Base-by-base conservation (phyloP, 805 yeast species). In the Crinitomyces ghanaensis region DNA sequence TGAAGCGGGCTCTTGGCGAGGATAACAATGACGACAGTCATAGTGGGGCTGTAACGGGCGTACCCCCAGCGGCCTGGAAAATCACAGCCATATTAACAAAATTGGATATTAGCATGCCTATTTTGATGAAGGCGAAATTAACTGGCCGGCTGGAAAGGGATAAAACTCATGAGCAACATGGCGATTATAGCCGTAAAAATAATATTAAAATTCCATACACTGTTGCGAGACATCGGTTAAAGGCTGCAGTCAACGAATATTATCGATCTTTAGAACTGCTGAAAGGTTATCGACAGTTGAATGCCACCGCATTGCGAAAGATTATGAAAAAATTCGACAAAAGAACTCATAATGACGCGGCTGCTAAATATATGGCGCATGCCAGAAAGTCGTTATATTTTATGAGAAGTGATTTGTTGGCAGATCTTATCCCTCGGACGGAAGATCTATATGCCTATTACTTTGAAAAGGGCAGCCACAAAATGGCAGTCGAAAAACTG, bases 241-340 rank as follows among this genome's bases (percentile, higher is more conserved):
- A 78, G 44, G 60, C 63, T 19, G 93, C 93, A 0, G 52, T 77
- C 18, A 57, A 72, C 36, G 93, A 83, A 48, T 77, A 69, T 43
- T 84, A 83, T 53, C 65, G 88, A 37, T 70, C 80, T 6, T 59
- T 84, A 40, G 81, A 80, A 38, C 63, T 82, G 22, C 57, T 81
- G 31, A 71, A 71, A 42, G 77, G 82, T 1, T 91, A 75, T 53
- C 66, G 82, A 43, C 63, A 76, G 30, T 56, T 86, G 45, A 91
- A 91, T 56, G 66, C 85, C 19, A 85, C 94, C 0, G 98, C 93
- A 0, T 74, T 86, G 48, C 69, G 95, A 33, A 91, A 91, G 49
- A 75, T 91, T 48, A 65, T 84, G 38, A 91, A 91, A 51, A 91
- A 91, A 54, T 86, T 73, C 51, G 98, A 91, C 56, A 91, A 91